These are phyloP conservation scores for Daldinia vernicosa DNA, from an alignment of 495 filamentous ascomycete species.

Conservation along the genomic window DNA sequence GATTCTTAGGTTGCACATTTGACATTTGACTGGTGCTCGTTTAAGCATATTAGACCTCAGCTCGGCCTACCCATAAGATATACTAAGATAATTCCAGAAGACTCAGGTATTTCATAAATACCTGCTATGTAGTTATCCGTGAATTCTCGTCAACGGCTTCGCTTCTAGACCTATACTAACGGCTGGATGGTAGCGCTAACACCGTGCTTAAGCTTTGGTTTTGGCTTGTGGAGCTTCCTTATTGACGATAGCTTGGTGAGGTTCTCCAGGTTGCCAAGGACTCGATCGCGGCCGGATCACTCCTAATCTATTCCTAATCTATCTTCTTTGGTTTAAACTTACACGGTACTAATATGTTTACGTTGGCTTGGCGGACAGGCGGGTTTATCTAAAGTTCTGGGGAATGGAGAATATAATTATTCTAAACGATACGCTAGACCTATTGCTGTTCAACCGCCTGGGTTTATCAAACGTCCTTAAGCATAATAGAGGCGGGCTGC, in stretches of 20 bases:
- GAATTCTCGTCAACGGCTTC: background rate
- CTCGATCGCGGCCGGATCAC: background rate
- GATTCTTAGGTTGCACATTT: slow-evolving; percentile 1
- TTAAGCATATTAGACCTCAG: background rate
- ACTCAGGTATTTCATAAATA: background rate
- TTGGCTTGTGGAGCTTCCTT: background rate
- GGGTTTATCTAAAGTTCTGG: slow-evolving; percentile 1
- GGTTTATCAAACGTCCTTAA: background rate
- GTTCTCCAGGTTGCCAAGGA: background rate
- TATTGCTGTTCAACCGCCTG: background rate
- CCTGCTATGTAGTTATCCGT: no score
- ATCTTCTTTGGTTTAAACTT: background rate
- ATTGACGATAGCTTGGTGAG: background rate
- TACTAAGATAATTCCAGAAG: background rate
- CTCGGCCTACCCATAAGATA: background rate
- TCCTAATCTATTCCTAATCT: background rate
- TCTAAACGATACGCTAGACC: background rate
- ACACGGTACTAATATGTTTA: background rate
- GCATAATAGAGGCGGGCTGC: background rate
- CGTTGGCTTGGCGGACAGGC: background rate
- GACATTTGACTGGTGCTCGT: background rate
- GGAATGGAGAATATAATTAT: background rate
- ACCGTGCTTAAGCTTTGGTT: background rate
- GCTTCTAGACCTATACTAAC: background rate
- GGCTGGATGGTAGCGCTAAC: background rate